A percentile compares a stretch with the other conserved stretches of the same genome.
Conservation (phyloP, 2,329 filamentous ascomycete species). For the Amauroascus verrucosus region DNA sequence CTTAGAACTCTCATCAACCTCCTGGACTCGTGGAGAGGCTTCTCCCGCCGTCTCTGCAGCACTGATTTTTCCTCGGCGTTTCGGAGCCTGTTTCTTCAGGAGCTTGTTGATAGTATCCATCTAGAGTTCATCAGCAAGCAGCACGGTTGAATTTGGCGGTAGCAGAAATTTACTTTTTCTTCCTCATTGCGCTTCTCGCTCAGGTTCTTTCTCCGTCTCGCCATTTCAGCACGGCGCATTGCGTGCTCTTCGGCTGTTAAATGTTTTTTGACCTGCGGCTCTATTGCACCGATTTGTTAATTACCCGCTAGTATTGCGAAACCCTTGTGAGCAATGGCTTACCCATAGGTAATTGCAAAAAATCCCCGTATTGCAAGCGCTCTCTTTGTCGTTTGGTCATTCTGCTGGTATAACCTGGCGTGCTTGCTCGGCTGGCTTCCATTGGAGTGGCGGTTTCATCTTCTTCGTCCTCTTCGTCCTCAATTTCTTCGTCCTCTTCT, state of each 20-base stretch:
- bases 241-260: constrained; percentile 63
- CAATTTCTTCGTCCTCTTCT: constrained; percentile 29
- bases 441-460: constrained; percentile 37
- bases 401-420: constrained; percentile 51
- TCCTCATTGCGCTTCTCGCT: constrained; percentile 70
- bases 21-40: constrained; percentile 32
- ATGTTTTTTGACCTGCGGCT: constrained; percentile 63
- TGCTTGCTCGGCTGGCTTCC: constrained; percentile 45
- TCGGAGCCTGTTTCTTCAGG: constrained; percentile 57
- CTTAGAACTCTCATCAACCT: constrained; percentile 29
- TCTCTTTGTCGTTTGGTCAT: constrained; percentile 60
- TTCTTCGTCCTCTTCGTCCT: constrained; percentile 34
- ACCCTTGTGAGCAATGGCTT: constrained; percentile 16
- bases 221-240: constrained; percentile 65
- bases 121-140: constrained; percentile 26
- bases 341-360: constrained; percentile 48
- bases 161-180: constrained; percentile 49
- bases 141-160: neutral
- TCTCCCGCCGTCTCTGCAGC: constrained; percentile 35
- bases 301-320: neutral
- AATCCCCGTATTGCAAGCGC: constrained; percentile 43
- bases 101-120: constrained; percentile 59
- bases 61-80: constrained; percentile 42
- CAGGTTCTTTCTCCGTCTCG: constrained; percentile 59
- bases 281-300: constrained; percentile 25